Percentiles rank a stretch among this genome's conserved stretches.
These are phyloP conservation scores for Trichophyton equinum DNA, from an alignment of 2,329 filamentous ascomycete species.

Conservation along the genomic window DNA sequence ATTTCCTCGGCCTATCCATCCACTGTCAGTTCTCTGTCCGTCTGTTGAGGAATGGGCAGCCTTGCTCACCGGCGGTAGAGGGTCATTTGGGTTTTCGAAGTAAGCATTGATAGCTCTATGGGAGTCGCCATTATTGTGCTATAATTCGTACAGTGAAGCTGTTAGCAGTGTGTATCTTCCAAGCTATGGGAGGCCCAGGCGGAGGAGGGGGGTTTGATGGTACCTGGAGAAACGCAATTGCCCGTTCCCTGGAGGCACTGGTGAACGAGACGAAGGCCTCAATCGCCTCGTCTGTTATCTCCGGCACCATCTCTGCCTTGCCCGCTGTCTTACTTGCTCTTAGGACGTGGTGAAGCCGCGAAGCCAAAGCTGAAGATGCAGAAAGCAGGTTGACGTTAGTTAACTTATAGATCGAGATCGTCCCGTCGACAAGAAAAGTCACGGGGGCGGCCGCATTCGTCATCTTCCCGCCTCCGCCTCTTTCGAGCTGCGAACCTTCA, in stretches of 20 bases:
- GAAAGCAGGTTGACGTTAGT: no score
- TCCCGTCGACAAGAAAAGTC: background rate
- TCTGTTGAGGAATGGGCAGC: background rate
- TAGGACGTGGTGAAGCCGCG: background rate
- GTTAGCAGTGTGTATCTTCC: background rate
- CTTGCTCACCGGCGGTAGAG: conserved; percentile 15
- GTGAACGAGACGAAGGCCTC: conserved; percentile 31
- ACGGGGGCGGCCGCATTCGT: background rate
- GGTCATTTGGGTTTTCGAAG: conserved; percentile 31
- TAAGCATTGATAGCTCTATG: conserved; percentile 37
- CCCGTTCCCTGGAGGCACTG: conserved; percentile 28
- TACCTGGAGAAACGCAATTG: conserved; percentile 32
- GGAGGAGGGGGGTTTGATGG: background rate
- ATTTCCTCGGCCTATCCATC: background rate
- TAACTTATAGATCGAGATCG: background rate
- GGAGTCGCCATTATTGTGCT: conserved; percentile 35
- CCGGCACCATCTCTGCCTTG: conserved; percentile 10
- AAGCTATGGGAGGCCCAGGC: background rate
- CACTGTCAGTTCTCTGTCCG: background rate
- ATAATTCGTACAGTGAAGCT: background rate
- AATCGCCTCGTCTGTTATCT: conserved; percentile 27
- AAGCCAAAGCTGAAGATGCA: background rate
- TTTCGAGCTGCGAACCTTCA: no score
- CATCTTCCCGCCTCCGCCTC: background rate
- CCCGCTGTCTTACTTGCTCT: background rate